Base-by-base conservation (phyloP, 2,329 filamentous ascomycete genomes). In the Ceratocystis smalleyi region DNA sequence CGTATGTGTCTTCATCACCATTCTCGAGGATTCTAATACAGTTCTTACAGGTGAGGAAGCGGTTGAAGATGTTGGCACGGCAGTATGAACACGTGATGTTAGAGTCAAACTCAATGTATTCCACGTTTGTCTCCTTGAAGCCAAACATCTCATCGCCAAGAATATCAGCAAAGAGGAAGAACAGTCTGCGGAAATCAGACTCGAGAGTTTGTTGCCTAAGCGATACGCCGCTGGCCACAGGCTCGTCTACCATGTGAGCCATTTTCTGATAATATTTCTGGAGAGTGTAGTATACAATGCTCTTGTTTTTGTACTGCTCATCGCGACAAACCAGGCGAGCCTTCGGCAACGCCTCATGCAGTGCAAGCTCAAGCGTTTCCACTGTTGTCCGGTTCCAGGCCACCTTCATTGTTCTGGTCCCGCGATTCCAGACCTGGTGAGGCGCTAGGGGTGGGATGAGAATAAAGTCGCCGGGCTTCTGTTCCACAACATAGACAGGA, bases 301-400 rank as follows among this genome's bases (percentile, higher is more conserved):
- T 89, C 73, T 97, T 97, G 76, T 95, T 96, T 73, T 97, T 97
- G 78, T 99, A 99, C 73, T 97, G 92, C 73, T 99, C 94, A 69
- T 99, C 94, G 45, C 94, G 87, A 72, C 94, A 97, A 2, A 97
- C 92, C 69, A 96, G 83, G 12, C 91, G 83, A 8, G 91, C 89
- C 69, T 91, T 90, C 0, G 91, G 91, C 2, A 99, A 79, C 0
- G 92, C 91, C 75, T 97, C 94, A 66, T 85, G 81, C 22, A 97
- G 74, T 0, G 92, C 94, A 73, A 95, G 78, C 68, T 92, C 87
- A 2, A 99, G 79, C 0, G 94, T 97, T 71, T 97, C 91, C 1
- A 88, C 87, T 0, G 91, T 96, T 0, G 90, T 96, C 30, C 94
- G 83, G 73, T 99, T 99, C 94, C 94, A 99, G 0, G 94, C 94